A percentile compares a stretch with the other conserved stretches of the same genome.
Conservation (phyloP, 257 asterid genomes). For the Orobanche coerulescens region DNA sequence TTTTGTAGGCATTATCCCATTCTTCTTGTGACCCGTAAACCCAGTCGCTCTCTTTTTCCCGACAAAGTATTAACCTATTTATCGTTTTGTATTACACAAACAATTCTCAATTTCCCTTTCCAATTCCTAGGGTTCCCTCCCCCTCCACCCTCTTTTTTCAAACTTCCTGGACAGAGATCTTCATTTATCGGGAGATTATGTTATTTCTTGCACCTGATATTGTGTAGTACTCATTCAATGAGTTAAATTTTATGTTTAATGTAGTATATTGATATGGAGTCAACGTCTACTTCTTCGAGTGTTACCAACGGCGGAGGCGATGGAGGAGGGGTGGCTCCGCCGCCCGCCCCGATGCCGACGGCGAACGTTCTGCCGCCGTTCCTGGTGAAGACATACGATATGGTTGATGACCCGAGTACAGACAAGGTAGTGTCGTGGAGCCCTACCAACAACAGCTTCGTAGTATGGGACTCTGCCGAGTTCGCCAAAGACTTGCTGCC, state of each 20-base stretch:
- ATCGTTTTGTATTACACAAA: not conserved
- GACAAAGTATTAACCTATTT: not conserved
- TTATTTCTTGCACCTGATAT: not conserved
- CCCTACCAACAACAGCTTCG: constrained; percentile 53
- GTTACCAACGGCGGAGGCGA: constrained; percentile 25
- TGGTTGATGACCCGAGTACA: constrained; percentile 75
- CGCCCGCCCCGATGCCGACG: constrained; percentile 42
- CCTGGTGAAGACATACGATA: constrained; percentile 68
- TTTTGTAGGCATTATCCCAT: not conserved
- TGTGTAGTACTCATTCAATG: not conserved
- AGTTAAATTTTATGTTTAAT: constrained; percentile 13
- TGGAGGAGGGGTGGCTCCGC: constrained; percentile 27
- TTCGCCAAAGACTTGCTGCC: constrained; percentile 62
- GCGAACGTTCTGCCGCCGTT: constrained; percentile 72
- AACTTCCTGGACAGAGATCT: constrained; percentile 10
- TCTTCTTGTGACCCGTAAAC: constrained; percentile 19
- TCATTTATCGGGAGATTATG: not conserved
- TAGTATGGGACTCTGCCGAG: constrained; percentile 79
- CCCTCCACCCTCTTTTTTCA: constrained; percentile 18
- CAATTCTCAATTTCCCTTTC: constrained; percentile 10
- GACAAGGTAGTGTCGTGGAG: constrained; percentile 72
- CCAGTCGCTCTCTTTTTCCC: constrained; percentile 2
- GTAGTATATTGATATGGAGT: constrained; percentile 28
- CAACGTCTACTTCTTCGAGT: constrained; percentile 26
- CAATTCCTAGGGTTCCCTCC: constrained; percentile 18